These are phyloP conservation scores for Phialophora macrospora DNA, from an alignment of 2,329 filamentous ascomycete species.

Conservation along the genomic window DNA sequence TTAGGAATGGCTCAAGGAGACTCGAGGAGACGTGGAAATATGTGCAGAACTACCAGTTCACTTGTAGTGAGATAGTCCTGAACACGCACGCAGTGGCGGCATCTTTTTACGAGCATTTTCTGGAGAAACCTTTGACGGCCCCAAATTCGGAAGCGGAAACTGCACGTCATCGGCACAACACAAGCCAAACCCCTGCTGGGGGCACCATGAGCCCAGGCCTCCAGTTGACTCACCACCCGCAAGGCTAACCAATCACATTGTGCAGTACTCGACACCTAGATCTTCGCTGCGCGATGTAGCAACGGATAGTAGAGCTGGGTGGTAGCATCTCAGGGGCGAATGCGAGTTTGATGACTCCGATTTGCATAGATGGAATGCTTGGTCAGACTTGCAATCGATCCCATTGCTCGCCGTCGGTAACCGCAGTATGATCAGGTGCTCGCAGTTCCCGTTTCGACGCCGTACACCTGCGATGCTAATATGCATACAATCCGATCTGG, in stretches of 20 bases:
- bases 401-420: conserved; percentile 12
- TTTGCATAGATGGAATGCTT: neutral
- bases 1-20: neutral
- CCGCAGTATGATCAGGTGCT: conserved; percentile 6
- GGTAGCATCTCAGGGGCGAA: neutral
- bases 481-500: neutral
- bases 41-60: neutral
- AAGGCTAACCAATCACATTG: conserved; percentile 26
- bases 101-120: conserved; percentile 20
- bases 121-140: neutral
- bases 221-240: conserved; percentile 17
- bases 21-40: neutral
- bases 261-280: neutral
- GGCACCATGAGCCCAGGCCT: neutral
- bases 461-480: conserved; percentile 18
- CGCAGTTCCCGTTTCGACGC: conserved; percentile 5
- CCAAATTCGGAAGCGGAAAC: conserved; percentile 15
- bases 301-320: neutral
- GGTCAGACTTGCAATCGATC: neutral
- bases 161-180: conserved; percentile 27
- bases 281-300: neutral
- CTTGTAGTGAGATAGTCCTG: neutral
- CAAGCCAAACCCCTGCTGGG: neutral
- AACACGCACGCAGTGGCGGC: conserved; percentile 13
- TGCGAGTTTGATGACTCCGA: conserved; percentile 8